Conservation (phyloP, 2,329 filamentous ascomycete species). For the Alternaria gaisen region DNA sequence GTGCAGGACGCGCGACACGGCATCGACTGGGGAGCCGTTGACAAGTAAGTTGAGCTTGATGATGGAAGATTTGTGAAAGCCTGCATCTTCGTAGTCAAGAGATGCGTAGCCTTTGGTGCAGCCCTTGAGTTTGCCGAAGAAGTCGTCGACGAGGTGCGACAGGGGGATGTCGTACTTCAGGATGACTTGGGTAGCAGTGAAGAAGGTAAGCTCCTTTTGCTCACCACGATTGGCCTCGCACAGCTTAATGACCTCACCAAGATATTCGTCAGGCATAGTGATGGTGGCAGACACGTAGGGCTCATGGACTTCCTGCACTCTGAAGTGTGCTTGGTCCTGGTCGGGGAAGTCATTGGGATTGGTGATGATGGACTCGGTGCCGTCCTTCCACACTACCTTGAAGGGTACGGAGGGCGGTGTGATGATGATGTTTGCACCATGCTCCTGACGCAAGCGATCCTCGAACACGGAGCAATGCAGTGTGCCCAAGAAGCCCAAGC, state of each 20-base stretch:
- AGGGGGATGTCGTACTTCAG: constrained; percentile 90
- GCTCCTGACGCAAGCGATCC: constrained; percentile 91
- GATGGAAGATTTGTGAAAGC: constrained; percentile 80
- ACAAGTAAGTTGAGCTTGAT: constrained; percentile 92
- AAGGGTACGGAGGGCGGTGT: constrained; percentile 95
- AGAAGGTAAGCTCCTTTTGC: constrained; percentile 89
- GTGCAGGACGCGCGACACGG: constrained; percentile 90
- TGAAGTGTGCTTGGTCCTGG: constrained; percentile 63
- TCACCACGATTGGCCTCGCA: constrained; percentile 89
- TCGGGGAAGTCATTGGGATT: constrained; percentile 92
- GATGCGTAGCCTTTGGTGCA: constrained; percentile 94
- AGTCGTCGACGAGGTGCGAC: constrained; percentile 90
- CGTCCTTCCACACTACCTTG: constrained; percentile 80
- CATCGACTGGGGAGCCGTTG: constrained; percentile 92
- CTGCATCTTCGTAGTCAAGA: constrained; percentile 95
- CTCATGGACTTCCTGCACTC: constrained; percentile 71
- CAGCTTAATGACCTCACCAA: constrained; percentile 93
- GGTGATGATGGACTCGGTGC: constrained; percentile 79
- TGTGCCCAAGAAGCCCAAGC: constrained; percentile 93
- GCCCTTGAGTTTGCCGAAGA: constrained; percentile 96
- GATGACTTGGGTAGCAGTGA: constrained; percentile 91
- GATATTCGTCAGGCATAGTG: constrained; percentile 90
- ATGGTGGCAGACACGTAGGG: constrained; percentile 84
- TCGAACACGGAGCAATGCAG: constrained; percentile 99
- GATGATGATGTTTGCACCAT: constrained; percentile 94